Percentiles rank a stretch among this genome's conserved stretches.
phyloP scores from a whole-genome alignment of 441 rosid species.

The Adansonia grandidieri region DNA sequence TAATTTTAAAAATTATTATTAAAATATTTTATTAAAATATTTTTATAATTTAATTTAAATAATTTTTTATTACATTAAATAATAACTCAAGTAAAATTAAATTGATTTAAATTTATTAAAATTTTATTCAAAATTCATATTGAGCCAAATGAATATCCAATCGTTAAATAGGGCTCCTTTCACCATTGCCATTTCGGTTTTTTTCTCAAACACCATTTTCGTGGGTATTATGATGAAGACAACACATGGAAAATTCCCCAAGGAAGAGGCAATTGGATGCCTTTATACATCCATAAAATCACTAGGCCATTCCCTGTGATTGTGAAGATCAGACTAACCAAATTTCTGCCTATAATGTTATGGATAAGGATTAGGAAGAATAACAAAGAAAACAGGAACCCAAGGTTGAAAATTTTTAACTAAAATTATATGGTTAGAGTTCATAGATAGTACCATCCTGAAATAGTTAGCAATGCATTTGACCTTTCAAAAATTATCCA shows the following conservation, averaged over 20 bases:
- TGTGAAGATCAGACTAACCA: background rate
- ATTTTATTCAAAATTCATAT: too few species aligned
- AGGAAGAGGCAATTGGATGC: slow-evolving; percentile 21
- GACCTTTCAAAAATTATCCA: background rate
- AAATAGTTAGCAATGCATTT: background rate
- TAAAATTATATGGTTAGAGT: background rate
- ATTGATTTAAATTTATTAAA: too few species aligned
- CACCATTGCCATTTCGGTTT: too few species aligned
- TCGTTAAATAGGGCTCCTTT: too few species aligned
- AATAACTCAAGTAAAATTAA: too few species aligned
- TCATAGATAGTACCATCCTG: background rate
- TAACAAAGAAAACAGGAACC: background rate
- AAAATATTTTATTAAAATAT: too few species aligned
- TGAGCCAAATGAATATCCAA: too few species aligned
- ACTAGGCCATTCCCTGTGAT: background rate
- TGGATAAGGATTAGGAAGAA: slow-evolving; percentile 12
- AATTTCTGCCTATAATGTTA: background rate
- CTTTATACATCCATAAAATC: background rate
- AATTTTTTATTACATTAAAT: too few species aligned
- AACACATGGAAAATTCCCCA: slow-evolving; percentile 9
- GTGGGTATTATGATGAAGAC: background rate
- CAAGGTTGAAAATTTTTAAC: background rate
- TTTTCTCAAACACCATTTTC: too few species aligned
- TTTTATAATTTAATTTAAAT: too few species aligned
- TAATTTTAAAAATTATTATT: too few species aligned